Conservation (phyloP, 2,329 filamentous ascomycete species). For the Monosporascus cannonballus region DNA sequence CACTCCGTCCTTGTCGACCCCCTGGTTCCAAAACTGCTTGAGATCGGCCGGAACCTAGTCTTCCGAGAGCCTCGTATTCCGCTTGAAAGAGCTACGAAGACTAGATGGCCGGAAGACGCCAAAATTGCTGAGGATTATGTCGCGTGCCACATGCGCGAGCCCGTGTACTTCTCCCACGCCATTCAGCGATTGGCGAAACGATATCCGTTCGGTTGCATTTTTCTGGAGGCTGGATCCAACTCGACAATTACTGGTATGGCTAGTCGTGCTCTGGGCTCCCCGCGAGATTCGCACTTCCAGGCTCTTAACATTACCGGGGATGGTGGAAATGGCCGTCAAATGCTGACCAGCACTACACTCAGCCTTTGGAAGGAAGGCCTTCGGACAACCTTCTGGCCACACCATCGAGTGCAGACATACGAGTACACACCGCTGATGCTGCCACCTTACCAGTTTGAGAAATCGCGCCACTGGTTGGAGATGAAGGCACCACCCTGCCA, state of each 20-base stretch:
- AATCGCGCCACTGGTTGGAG: conserved; percentile 31
- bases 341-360: conserved; percentile 18
- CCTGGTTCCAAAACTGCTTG: conserved; percentile 10
- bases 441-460: conserved; percentile 38
- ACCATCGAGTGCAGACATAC: conserved; percentile 23
- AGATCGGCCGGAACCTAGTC: conserved; percentile 11
- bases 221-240: conserved; percentile 28
- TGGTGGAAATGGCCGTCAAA: conserved; percentile 7
- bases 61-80: conserved; percentile 17
- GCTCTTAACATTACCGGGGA: conserved; percentile 16
- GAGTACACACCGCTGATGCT: conserved; percentile 20
- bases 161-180: conserved; percentile 28
- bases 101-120: background rate
- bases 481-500: conserved; percentile 14
- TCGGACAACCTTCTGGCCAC: conserved; percentile 30
- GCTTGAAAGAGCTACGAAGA: conserved; percentile 16
- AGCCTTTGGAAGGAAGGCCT: conserved; percentile 35
- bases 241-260: conserved; percentile 29
- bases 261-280: conserved; percentile 21
- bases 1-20: conserved; percentile 22
- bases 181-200: conserved; percentile 17
- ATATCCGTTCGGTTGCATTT: conserved; percentile 16
- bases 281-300: conserved; percentile 13
- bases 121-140: conserved; percentile 9
- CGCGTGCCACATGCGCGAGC: conserved; percentile 24